phyloP scores from a whole-genome alignment of 2,329 filamentous ascomycete species.

The Myriosclerotinia curreyana region DNA sequence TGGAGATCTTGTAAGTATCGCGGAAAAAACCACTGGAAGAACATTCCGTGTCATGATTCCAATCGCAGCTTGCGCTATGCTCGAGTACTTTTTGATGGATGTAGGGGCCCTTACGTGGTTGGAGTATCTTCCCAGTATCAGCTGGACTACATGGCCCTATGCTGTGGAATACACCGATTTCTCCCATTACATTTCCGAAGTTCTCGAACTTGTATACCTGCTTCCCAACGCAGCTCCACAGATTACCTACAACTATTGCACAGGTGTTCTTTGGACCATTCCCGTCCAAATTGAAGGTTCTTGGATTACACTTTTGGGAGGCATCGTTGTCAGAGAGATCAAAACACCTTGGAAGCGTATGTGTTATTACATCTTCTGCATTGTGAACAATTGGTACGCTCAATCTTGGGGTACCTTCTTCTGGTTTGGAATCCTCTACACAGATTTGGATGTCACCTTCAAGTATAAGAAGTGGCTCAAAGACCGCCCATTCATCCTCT shows the following conservation, averaged over 20 bases:
- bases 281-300: constrained; percentile 48
- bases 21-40: constrained; percentile 45
- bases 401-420: constrained; percentile 47
- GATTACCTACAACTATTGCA: constrained; percentile 49
- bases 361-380: constrained; percentile 44
- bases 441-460: constrained; percentile 47
- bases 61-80: constrained; percentile 43
- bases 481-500: constrained; percentile 40
- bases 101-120: constrained; percentile 44
- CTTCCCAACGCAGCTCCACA: constrained; percentile 48
- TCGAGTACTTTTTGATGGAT: constrained; percentile 49
- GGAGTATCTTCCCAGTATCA: constrained; percentile 46
- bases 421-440: constrained; percentile 46
- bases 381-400: constrained; percentile 47
- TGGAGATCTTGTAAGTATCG: constrained; percentile 45
- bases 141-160: constrained; percentile 49
- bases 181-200: constrained; percentile 44
- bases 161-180: constrained; percentile 43
- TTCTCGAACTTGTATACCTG: constrained; percentile 46
- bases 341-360: constrained; percentile 48
- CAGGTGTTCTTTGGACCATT: constrained; percentile 50
- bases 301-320: constrained; percentile 44
- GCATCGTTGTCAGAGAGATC: constrained; percentile 46
- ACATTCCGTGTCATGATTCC: constrained; percentile 48
- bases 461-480: constrained; percentile 44